phyloP scores from a whole-genome alignment of 176 grass and related monocot genomes.

The Alloteropsis semialata region DNA sequence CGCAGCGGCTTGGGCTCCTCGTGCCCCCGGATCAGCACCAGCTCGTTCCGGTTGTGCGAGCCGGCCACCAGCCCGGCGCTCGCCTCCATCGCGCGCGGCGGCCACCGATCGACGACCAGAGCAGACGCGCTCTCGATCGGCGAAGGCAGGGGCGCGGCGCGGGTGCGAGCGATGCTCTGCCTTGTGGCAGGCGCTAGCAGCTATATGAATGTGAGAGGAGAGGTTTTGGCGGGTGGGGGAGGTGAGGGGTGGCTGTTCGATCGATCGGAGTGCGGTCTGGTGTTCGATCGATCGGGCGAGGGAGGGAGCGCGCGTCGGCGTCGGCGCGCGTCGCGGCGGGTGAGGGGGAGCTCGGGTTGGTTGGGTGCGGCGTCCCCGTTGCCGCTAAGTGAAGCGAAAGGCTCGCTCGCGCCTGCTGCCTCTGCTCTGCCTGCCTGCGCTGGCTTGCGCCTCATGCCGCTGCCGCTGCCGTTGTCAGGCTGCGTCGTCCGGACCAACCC shows the following conservation, averaged over 20 bases:
- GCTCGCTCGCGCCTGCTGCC: neutral
- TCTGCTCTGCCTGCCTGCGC: no score
- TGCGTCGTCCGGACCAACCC: conserved; percentile 28
- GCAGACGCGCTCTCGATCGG: neutral
- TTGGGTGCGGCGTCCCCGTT: conserved; percentile 98
- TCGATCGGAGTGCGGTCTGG: conserved; percentile 15
- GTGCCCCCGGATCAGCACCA: conserved; percentile 93
- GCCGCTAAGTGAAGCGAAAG: conserved; percentile 91
- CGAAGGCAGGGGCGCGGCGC: neutral
- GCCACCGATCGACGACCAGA: neutral
- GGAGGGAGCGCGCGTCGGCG: neutral
- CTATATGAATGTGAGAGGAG: conserved; percentile 35
- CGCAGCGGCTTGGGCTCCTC: conserved; percentile 89
- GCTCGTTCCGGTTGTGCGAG: conserved; percentile 95
- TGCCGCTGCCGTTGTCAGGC: conserved; percentile 26
- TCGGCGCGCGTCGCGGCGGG: conserved; percentile 32
- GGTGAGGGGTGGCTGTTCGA: conserved; percentile 45
- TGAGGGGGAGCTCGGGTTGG: conserved; percentile 40
- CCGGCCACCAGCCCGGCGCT: conserved; percentile 84
- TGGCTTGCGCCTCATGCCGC: no score
- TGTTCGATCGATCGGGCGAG: conserved; percentile 29
- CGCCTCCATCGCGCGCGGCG: conserved; percentile 48
- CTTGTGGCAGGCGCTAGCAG: conserved; percentile 41
- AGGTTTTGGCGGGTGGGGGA: conserved; percentile 43
- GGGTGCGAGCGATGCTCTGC: neutral